These are phyloP conservation scores for Cyberlindnera subsufficiens DNA, from an alignment of 805 yeast genomes.

Conservation along the genomic window DNA sequence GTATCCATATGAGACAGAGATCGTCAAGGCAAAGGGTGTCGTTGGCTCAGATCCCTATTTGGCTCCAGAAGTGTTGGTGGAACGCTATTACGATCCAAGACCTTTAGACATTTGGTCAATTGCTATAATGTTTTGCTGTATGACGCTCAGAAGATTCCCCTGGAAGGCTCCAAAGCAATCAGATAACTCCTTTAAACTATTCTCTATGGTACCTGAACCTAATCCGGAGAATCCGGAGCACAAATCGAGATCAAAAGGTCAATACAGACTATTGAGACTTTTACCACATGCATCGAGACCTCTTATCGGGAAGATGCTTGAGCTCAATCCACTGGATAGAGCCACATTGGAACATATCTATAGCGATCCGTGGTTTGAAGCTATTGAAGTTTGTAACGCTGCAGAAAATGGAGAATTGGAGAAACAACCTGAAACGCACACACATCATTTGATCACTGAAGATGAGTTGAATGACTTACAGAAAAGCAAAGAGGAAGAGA, in stretches of 20 bases:
- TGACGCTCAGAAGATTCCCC: slow-evolving; percentile 82
- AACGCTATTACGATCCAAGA: slow-evolving; percentile 68
- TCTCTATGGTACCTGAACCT: slow-evolving; percentile 37
- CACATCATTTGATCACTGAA: slow-evolving; percentile 65
- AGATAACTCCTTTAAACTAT: slow-evolving; percentile 72
- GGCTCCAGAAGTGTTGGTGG: slow-evolving; percentile 81
- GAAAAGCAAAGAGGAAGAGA: slow-evolving; percentile 28
- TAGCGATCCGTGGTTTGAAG: slow-evolving; percentile 48
- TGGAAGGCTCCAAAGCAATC: slow-evolving; percentile 87
- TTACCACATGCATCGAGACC: slow-evolving; percentile 63
- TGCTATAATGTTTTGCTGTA: slow-evolving; percentile 89
- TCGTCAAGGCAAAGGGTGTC: slow-evolving; percentile 71
- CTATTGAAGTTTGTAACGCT: slow-evolving; percentile 48
- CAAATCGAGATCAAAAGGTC: slow-evolving; percentile 51
- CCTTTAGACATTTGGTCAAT: slow-evolving; percentile 90
- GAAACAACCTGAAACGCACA: slow-evolving; percentile 36
- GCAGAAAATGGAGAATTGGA: slow-evolving; percentile 22
- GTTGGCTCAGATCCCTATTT: slow-evolving; percentile 96
- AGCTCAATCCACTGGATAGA: slow-evolving; percentile 51
- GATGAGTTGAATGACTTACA: slow-evolving; percentile 46
- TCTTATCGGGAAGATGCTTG: slow-evolving; percentile 61
- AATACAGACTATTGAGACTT: slow-evolving; percentile 62
- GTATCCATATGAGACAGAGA: slow-evolving; percentile 51
- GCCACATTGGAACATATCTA: slow-evolving; percentile 51
- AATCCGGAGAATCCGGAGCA: slow-evolving; percentile 24